Evolutionary conservation across 2,329 filamentous ascomycete species (phyloP).

Genomic region (Fusarium sp.): DNA sequence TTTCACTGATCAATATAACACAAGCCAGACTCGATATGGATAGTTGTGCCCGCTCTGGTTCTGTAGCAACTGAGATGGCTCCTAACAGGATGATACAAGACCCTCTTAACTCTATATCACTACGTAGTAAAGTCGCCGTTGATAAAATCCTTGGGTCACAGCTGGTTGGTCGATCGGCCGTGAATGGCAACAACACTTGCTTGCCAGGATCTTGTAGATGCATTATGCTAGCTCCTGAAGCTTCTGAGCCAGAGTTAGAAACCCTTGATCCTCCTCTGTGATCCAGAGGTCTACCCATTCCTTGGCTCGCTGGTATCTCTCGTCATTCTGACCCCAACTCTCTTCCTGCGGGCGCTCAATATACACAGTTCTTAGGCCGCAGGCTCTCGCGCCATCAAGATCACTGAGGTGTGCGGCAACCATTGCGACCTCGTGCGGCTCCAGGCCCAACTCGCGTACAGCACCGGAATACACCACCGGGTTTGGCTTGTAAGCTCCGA

Average conservation of each 20-base stretch:
- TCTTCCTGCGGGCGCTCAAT: constrained; percentile 76
- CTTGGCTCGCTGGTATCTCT: constrained; percentile 61
- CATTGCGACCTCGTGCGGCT: constrained; percentile 73
- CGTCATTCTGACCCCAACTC: constrained; percentile 61
- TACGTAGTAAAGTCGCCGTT: neutral
- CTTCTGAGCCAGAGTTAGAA: constrained; percentile 44
- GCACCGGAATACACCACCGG: constrained; percentile 75
- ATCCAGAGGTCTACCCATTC: constrained; percentile 54
- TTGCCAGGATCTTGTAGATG: neutral
- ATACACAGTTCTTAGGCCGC: constrained; percentile 76
- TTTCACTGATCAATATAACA: neutral
- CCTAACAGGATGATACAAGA: neutral
- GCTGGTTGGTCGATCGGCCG: neutral
- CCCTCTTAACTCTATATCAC: neutral
- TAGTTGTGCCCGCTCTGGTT: neutral
- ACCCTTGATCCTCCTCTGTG: constrained; percentile 45
- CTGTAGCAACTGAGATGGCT: neutral
- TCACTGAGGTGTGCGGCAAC: constrained; percentile 80
- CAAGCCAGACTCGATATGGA: neutral
- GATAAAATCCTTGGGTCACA: neutral
- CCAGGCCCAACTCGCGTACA: constrained; percentile 63
- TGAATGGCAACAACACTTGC: neutral
- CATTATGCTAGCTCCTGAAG: constrained; percentile 36
- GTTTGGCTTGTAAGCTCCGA: constrained; percentile 78
- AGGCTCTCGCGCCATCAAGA: constrained; percentile 69